Percentiles rank a stretch among this genome's conserved stretches.
phyloP scores from a whole-genome alignment of 176 grass and related monocot species.

The Ensete ventricosum region DNA sequence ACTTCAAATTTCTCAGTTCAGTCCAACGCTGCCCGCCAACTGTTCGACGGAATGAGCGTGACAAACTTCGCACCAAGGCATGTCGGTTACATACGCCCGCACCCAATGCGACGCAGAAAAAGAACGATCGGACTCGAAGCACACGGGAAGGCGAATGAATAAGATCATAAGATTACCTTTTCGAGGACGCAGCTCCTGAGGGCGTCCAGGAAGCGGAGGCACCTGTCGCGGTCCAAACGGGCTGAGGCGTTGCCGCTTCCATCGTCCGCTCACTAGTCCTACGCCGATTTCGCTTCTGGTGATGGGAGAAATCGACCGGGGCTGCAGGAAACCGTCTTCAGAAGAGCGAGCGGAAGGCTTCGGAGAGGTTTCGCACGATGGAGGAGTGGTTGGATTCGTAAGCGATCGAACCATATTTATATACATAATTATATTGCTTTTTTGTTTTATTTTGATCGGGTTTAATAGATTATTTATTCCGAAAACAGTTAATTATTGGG shows the following conservation, averaged over 20 bases:
- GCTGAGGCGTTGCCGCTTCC: constrained; percentile 39
- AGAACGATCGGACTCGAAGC: neutral
- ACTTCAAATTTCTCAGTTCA: no score
- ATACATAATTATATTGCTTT: no score
- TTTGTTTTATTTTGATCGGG: no score
- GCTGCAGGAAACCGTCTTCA: no score
- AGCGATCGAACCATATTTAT: no score
- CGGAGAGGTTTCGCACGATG: no score
- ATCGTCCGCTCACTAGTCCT: constrained; percentile 15
- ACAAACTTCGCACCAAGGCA: neutral
- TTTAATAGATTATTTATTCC: no score
- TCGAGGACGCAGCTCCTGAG: constrained; percentile 62
- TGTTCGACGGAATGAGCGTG: neutral
- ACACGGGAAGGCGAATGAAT: neutral
- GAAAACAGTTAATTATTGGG: no score
- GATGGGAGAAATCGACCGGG: no score
- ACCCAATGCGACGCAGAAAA: neutral
- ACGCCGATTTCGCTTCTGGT: no score
- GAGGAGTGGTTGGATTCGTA: no score
- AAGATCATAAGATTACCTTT: constrained; percentile 33
- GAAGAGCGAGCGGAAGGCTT: no score
- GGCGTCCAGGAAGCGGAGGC: constrained; percentile 55
- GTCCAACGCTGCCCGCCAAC: neutral
- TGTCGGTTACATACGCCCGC: neutral
- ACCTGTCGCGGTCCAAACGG: constrained; percentile 66